These are phyloP conservation scores for Yarrowia deformans DNA, from an alignment of 805 yeast species.

Conservation along the genomic window DNA sequence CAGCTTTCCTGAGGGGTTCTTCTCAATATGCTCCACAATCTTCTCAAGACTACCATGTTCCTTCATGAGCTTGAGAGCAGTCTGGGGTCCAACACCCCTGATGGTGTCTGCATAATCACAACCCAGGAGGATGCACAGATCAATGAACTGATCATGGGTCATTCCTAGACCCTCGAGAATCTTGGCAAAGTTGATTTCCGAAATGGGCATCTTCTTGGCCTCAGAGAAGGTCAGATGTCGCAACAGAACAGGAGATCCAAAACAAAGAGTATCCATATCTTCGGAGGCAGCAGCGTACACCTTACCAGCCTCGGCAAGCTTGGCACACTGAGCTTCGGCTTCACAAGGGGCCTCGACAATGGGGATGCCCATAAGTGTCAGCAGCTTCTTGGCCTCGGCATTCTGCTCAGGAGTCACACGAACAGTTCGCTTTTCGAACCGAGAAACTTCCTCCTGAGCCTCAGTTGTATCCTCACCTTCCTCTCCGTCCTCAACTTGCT, in stretches of 20 bases:
- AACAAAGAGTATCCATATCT: conserved; percentile 98
- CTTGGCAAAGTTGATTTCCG: conserved; percentile 72
- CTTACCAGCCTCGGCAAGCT: conserved; percentile 83
- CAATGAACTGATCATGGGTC: conserved; percentile 77
- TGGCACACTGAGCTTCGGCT: conserved; percentile 99
- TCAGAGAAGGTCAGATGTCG: conserved; percentile 94
- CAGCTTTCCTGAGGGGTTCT: conserved; percentile 63
- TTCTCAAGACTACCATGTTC: conserved; percentile 85
- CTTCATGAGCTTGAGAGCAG: conserved; percentile 85
- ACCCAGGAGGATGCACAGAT: conserved; percentile 89
- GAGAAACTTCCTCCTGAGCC: conserved; percentile 74
- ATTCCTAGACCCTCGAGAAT: conserved; percentile 82
- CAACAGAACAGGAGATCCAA: conserved; percentile 80
- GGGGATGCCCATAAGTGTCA: conserved; percentile 94
- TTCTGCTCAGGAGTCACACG: conserved; percentile 89
- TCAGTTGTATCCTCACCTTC: conserved; percentile 56
- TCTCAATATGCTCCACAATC: conserved; percentile 68
- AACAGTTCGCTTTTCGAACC: conserved; percentile 86
- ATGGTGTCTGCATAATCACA: conserved; percentile 98
- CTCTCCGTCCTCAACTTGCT: conserved; percentile 46
- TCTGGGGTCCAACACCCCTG: conserved; percentile 94
- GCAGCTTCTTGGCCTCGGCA: conserved; percentile 85
- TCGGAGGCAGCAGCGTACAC: conserved; percentile 98
- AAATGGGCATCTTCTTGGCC: conserved; percentile 89
- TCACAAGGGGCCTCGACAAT: conserved; percentile 94